Conservation (phyloP, 306 rosid genomes). For the Fagus sylvatica region DNA sequence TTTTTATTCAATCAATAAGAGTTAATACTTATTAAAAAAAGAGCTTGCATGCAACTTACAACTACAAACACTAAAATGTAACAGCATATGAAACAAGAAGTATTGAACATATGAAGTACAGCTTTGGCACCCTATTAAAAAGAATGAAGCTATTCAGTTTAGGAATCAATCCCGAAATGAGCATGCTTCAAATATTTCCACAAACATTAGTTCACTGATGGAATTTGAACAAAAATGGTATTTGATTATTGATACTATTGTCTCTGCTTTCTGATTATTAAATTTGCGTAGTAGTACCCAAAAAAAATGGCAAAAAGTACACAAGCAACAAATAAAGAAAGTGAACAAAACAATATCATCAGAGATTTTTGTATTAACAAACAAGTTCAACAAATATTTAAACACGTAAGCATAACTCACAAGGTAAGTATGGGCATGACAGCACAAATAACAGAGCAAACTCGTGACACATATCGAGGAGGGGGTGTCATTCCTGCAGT, state of each 20-base stretch:
- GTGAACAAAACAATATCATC: background rate
- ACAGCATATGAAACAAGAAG: background rate
- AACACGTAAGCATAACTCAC: constrained; percentile 55
- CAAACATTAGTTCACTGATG: background rate
- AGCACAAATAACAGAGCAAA: constrained; percentile 86
- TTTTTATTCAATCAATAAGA: too few species aligned
- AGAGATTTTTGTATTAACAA: background rate
- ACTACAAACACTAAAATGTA: background rate
- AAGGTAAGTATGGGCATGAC: constrained; percentile 75
- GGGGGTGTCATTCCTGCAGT: constrained; percentile 95
- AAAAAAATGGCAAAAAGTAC: background rate
- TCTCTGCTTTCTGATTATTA: background rate
- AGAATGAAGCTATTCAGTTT: background rate
- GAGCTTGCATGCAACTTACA: background rate
- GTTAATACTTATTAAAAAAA: too few species aligned
- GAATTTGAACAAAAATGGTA: background rate
- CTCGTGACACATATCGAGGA: constrained; percentile 84
- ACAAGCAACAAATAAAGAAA: background rate
- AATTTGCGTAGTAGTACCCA: background rate
- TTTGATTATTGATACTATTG: background rate
- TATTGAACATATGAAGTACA: background rate
- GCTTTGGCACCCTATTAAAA: background rate
- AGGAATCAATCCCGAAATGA: background rate
- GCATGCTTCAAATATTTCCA: background rate
- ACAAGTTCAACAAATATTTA: constrained; percentile 10